Conservation (phyloP, 2,329 filamentous ascomycete species). For the Diaporthe citri region DNA sequence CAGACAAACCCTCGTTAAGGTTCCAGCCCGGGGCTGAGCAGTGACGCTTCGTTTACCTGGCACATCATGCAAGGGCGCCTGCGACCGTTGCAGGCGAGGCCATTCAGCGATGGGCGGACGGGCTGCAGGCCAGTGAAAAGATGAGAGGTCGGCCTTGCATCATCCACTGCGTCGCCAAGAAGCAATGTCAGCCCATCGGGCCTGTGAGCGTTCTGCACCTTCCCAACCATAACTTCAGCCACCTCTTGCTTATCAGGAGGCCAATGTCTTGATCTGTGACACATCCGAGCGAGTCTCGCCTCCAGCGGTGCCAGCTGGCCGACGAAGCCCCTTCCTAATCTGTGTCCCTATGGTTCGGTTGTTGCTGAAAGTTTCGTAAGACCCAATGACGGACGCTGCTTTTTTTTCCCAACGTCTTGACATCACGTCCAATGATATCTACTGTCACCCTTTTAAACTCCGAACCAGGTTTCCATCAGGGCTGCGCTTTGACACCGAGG, state of each 20-base stretch:
- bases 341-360: not conserved
- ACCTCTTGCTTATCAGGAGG: not conserved
- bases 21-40: not conserved
- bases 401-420: not conserved
- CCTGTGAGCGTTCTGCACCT: not conserved
- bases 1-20: slow-evolving; percentile 18
- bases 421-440: not conserved
- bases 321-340: not conserved
- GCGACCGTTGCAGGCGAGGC: not conserved
- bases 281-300: slow-evolving; percentile 9
- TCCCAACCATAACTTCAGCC: not conserved
- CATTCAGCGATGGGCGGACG: not conserved
- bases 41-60: not conserved
- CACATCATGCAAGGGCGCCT: slow-evolving; percentile 6
- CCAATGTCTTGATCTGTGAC: slow-evolving; percentile 6
- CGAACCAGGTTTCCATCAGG: not conserved
- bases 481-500: slow-evolving; percentile 15
- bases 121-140: not conserved
- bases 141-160: not conserved
- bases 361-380: not conserved
- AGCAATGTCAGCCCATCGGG: slow-evolving; percentile 3
- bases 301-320: not conserved
- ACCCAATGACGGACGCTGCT: not conserved
- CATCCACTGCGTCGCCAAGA: slow-evolving; percentile 21
- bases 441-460: slow-evolving; percentile 26